Conservation (phyloP, 2,329 filamentous ascomycete genomes). For the Harringtonia aguacate region DNA sequence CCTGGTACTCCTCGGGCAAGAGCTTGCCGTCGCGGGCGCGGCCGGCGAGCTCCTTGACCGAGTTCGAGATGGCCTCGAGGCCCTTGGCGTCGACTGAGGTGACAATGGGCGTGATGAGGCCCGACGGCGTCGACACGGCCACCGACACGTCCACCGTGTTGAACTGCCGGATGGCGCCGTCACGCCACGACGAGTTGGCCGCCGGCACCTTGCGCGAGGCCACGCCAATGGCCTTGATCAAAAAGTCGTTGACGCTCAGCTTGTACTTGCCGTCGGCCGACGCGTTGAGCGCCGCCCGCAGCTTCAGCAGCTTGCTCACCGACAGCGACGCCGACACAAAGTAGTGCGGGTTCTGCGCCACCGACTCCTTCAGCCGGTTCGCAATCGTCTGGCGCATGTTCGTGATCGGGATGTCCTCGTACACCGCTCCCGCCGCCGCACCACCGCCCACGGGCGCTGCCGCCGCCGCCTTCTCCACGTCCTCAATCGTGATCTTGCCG, state of each 20-base stretch:
- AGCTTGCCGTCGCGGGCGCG: conserved; percentile 94
- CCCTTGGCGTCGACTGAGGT: conserved; percentile 79
- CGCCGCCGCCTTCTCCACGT: conserved; percentile 80
- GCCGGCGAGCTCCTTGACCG: conserved; percentile 95
- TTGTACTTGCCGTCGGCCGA: conserved; percentile 90
- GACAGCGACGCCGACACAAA: conserved; percentile 88
- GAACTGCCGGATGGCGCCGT: conserved; percentile 85
- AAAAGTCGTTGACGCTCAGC: conserved; percentile 99
- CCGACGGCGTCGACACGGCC: conserved; percentile 83
- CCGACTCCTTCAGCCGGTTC: conserved; percentile 76
- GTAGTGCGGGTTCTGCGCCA: conserved; percentile 95
- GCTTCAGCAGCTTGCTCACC: conserved; percentile 90
- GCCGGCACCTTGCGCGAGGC: conserved; percentile 89
- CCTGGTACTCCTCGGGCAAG: conserved; percentile 99
- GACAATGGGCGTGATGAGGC: conserved; percentile 96
- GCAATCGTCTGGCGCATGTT: conserved; percentile 99
- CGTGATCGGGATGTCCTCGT: conserved; percentile 73
- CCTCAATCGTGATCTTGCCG: conserved; percentile 82
- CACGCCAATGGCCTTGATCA: conserved; percentile 88
- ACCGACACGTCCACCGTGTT: conserved; percentile 91
- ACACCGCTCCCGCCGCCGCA: conserved; percentile 48
- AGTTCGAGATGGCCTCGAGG: conserved; percentile 74
- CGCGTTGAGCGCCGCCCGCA: conserved; percentile 85
- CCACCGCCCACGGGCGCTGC: conserved; percentile 30
- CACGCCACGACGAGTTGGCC: conserved; percentile 93